Evolutionary conservation across 805 yeast genomes (phyloP), one percentile per base, ranked within the genome.

Genomic region (Candida parachauliodes): DNA sequence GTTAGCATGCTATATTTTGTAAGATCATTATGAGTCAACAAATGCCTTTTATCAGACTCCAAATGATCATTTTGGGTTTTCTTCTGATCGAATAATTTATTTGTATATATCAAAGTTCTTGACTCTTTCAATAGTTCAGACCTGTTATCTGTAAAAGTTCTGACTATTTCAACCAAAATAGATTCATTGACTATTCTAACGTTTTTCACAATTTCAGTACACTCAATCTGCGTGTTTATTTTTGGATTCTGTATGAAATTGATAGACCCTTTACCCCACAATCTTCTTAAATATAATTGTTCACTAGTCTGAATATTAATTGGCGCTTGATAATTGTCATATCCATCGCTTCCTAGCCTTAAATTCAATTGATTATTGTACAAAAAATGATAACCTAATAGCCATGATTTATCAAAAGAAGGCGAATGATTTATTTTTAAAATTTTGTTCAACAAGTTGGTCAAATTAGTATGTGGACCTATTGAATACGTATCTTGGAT

Each of bases 251-350:
- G 43, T 24, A 54, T 43, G 45, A 72, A 75, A 17, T 59, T 54
- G 23, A 88, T 61, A 16, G 68, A 57, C 2, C 96, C 96, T 22
- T 81, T 76, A 0, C 74, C 79, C 96, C 96, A 88, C 76, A 89
- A 71, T 17, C 96, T 65, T 43, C 91, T 60, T 22, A 57, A 60
- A 49, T 72, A 83, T 15, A 60, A 59, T 21, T 55, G 48, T 8
- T 42, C 42, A 3, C 45, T 41, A 8, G 39, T 40, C 4, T 31
- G 37, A 7, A 16, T 12, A 32, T 41, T 43, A 1, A 57, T 50
- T 0, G 94, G 95, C 0, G 88, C 77, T 51, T 84, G 93, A 47
- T 83, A 77, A 32, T 79, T 70, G 46, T 84, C 94, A 58, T 87
- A 88, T 1, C 96, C 96, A 57, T 88, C 97, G 1, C 47, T 33